Evolutionary conservation across 73 alveolate species (phyloP), one percentile per base, ranked within the genome.

Genomic region (Tetrahymena thermophila): DNA sequence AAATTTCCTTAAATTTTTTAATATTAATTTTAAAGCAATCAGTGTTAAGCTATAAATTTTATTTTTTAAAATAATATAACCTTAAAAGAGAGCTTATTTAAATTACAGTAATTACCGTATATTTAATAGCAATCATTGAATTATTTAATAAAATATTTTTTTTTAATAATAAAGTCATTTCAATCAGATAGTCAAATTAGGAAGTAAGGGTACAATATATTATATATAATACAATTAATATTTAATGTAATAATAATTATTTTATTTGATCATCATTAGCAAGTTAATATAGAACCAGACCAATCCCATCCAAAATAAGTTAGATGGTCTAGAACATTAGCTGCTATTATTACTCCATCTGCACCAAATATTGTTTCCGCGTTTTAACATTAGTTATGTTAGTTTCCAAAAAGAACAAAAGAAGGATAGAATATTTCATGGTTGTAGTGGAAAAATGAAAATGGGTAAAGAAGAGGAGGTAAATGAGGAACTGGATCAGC

Each of bases 401-500:
- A 31, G 1, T 71, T 71, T 71, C 37, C 89, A 71, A 28, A 71
- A 4, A 71, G 31, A 28, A 71, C 38, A n/a, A 71, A 71, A 28
- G 89, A 71, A 28, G 35, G 35, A 31, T 71, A 71, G 37, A 71
- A 71, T 23, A 71, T 31, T 71, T 71, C 89, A 71, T 71, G 89
- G 13, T 71, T 71, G 37, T 71, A 71, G 40, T 71, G 89, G 17
- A 11, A 28, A 71, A 71, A 71, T 23, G 35, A n/a, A 71, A 71
- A 71, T 19, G 89, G 89, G 37, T 28, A 71, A 0, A 71, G 89
- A 23, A 71, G 17, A 71, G 89, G 89, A 7, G 97, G 97, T 2
- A 95, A 37, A 95, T 95, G 97, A 43, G 97, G 97, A 16, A 95
- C 97, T 17, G 97, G 97, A 85, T 95, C 97, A 89, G 93, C 95